Evolutionary conservation across 1,284 basidiomycete species (phyloP), one percentile per base, ranked within the genome.

Genomic region (Gomphus bonarii): DNA sequence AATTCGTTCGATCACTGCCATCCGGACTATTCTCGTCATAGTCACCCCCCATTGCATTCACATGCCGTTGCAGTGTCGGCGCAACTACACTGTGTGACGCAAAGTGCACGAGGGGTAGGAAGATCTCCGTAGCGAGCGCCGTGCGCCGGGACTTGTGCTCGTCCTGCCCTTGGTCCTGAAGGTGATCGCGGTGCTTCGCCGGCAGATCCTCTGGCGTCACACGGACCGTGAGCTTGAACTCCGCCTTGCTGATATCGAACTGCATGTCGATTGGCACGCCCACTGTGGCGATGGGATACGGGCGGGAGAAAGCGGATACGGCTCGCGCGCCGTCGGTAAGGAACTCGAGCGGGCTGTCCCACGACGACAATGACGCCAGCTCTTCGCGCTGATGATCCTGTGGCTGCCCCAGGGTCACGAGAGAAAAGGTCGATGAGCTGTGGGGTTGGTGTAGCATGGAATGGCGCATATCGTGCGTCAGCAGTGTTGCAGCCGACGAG

Each of bases 101-200:
- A 65, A 84, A 97, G 69, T 97, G 93, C n/a, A 95, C 81, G 54
- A 91, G 76, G 1, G 94, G 94, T 0, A 97, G 68, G 67, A 81
- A 97, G 16, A 97, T 85, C 75, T 95, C 91, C 10, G 91, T 95
- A 11, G 82, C 76, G 1, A 82, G 69, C 25, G 70, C 71, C 8
- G 71, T 70, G 12, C 71, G 70, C 46, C 10, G 12, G 14, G 36
- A 28, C 22, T 69, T 68, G 54, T 58, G 61, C 16, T 59, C 61
- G 3, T 63, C 64, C 5, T 58, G 36, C 8, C 59, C 61, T 0
- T 55, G 61, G 47, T 59, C 61, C 1, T 55, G 61, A 49, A 14
- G 60, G 56, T 9, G 49, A 52, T 20, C 31, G 16, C 35, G 16
- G 31, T 28, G 50, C 33, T 10, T 40, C 61, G 1, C 33, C 3